Conservation (phyloP, 2,329 filamentous ascomycete species). For the Beauveria bassiana region DNA sequence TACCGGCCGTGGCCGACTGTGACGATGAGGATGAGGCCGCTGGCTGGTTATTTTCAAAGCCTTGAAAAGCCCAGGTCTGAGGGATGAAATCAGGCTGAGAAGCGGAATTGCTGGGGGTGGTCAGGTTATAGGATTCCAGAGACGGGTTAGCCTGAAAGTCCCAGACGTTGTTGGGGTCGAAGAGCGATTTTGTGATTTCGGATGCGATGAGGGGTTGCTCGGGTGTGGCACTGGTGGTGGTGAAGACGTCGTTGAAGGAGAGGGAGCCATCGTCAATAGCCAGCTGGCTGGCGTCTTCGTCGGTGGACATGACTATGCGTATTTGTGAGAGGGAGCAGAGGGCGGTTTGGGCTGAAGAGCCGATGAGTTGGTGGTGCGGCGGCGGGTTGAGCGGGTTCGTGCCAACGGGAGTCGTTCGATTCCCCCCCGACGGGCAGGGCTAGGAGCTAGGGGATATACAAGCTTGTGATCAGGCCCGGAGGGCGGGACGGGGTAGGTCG, state of each 20-base stretch:
- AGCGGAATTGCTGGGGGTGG: conserved; percentile 28
- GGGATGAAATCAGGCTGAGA: conserved; percentile 25
- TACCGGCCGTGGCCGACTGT: conserved; percentile 21
- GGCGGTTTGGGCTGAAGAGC: neutral
- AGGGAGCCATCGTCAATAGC: conserved; percentile 37
- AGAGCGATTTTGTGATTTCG: conserved; percentile 30
- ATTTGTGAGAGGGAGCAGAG: neutral
- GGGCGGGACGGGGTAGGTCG: neutral
- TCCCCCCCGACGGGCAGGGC: neutral
- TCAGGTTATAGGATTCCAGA: conserved; percentile 36
- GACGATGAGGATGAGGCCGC: neutral
- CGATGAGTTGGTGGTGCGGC: neutral
- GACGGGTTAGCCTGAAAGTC: conserved; percentile 40
- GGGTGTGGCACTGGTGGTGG: conserved; percentile 22
- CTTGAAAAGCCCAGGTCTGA: conserved; percentile 27
- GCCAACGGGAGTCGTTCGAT: neutral
- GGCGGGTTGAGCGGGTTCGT: neutral
- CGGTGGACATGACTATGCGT: conserved; percentile 29
- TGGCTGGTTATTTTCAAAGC: conserved; percentile 25
- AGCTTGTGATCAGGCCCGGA: neutral
- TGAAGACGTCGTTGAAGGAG: conserved; percentile 27
- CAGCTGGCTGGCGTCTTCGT: conserved; percentile 34
- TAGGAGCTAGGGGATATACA: neutral
- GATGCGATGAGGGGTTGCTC: conserved; percentile 23
- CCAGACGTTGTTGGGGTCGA: conserved; percentile 29